Conservation (phyloP, 768 basidiomycete genomes). For the Pisolithus orientalis region DNA sequence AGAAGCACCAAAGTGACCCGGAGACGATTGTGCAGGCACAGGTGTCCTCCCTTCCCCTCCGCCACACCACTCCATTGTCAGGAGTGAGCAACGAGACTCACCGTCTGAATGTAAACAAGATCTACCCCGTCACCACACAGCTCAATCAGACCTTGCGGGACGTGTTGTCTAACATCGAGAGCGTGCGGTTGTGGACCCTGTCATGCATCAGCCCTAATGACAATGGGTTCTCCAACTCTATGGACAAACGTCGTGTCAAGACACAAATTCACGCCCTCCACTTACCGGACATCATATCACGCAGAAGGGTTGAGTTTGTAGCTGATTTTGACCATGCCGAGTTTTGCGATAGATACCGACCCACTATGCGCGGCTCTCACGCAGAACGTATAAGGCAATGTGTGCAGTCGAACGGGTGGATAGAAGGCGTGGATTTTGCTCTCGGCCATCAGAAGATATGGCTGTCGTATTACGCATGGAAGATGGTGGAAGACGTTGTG, state of each 20-base stretch:
- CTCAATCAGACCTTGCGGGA: slow-evolving; percentile 48
- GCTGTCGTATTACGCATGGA: slow-evolving; percentile 53
- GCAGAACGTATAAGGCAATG: slow-evolving; percentile 45
- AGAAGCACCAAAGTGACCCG: slow-evolving; percentile 52
- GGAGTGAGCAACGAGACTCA: slow-evolving; percentile 28
- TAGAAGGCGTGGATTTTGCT: slow-evolving; percentile 47
- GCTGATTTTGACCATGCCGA: slow-evolving; percentile 41
- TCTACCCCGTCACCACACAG: slow-evolving; percentile 56
- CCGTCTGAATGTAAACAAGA: slow-evolving; percentile 43
- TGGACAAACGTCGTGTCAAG: slow-evolving; percentile 59
- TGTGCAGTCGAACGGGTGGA: slow-evolving; percentile 45
- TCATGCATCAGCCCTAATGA: slow-evolving; percentile 62
- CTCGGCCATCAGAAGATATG: slow-evolving; percentile 50
- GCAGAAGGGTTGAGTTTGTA: slow-evolving; percentile 44
- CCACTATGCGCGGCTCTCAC: slow-evolving; percentile 42
- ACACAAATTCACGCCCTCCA: slow-evolving; percentile 48
- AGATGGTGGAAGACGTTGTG: slow-evolving; percentile 51
- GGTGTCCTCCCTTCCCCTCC: slow-evolving; percentile 52
- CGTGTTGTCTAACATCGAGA: slow-evolving; percentile 40
- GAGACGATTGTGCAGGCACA: slow-evolving; percentile 58
- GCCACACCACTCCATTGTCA: slow-evolving; percentile 37
- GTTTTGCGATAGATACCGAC: slow-evolving; percentile 50
- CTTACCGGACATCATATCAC: slow-evolving; percentile 46
- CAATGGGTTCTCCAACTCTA: slow-evolving; percentile 54
- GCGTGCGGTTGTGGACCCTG: slow-evolving; percentile 47